A percentile compares a stretch with the other conserved stretches of the same genome.
These are phyloP conservation scores for Hypoxylon rickii DNA, from an alignment of 495 filamentous ascomycete species.

Conservation along the genomic window DNA sequence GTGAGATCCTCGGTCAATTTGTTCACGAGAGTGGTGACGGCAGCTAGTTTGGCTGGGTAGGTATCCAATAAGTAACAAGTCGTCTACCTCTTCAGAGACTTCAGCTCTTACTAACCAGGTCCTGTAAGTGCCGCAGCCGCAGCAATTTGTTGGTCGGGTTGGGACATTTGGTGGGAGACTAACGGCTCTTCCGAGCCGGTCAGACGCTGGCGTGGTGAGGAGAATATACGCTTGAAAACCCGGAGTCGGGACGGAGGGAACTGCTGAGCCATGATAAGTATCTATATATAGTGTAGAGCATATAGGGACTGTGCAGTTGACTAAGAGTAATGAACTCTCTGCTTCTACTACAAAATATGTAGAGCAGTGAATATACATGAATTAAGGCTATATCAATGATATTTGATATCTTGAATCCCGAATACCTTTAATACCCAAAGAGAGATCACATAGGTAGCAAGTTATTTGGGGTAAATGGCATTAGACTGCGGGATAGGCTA, in stretches of 20 bases:
- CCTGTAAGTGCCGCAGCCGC: constrained; percentile 30
- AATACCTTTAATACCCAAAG: too few species aligned
- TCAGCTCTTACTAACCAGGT: constrained; percentile 22
- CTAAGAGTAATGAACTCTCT: too few species aligned
- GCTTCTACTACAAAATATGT: too few species aligned
- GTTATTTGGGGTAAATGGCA: too few species aligned
- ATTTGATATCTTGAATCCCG: too few species aligned
- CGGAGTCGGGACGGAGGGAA: constrained; percentile 1
- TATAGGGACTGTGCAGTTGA: too few species aligned
- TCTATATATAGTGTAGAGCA: too few species aligned
- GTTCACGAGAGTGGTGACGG: constrained; percentile 63
- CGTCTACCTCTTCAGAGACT: not conserved
- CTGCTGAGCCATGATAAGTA: constrained; percentile 18
- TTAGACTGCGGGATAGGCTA: too few species aligned
- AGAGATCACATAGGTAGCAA: too few species aligned
- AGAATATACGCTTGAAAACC: constrained; percentile 23
- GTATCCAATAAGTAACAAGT: constrained; percentile 14
- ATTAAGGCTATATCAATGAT: too few species aligned
- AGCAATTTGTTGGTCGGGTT: constrained; percentile 16
- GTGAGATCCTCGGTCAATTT: constrained; percentile 62
- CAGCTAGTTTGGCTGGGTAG: constrained; percentile 62
- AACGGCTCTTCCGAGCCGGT: not conserved
- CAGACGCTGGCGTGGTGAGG: constrained; percentile 3
- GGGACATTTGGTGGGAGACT: constrained; percentile 22
- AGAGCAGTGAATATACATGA: too few species aligned